These are phyloP conservation scores for Boletus sp. DNA, from an alignment of 1,284 basidiomycete genomes.

Conservation along the genomic window DNA sequence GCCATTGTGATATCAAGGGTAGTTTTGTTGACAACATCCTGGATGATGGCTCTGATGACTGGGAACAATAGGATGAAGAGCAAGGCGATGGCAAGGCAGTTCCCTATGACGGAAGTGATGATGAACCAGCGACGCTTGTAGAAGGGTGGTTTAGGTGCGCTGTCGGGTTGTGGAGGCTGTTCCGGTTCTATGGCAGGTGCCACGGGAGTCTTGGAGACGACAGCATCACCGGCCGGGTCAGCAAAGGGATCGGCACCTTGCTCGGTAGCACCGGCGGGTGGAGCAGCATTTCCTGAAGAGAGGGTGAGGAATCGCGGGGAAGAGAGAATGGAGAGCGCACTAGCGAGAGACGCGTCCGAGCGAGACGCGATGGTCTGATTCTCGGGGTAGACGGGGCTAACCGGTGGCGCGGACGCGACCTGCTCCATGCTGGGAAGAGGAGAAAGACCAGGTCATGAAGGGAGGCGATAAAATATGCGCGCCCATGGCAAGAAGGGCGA, in stretches of 20 bases:
- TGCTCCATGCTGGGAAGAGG: constrained; percentile 36
- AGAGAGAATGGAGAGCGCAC: constrained; percentile 25
- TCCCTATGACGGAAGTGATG: constrained; percentile 34
- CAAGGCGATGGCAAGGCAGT: constrained; percentile 52
- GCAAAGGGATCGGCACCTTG: constrained; percentile 10
- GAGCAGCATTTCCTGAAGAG: constrained; percentile 37
- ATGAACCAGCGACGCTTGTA: constrained; percentile 47
- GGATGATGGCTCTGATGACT: constrained; percentile 59
- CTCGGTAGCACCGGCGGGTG: constrained; percentile 37
- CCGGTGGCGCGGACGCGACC: constrained; percentile 30
- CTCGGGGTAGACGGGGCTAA: constrained; percentile 2
- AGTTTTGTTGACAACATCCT: constrained; percentile 54
- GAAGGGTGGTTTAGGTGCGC: constrained; percentile 27
- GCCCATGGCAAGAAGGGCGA: background rate
- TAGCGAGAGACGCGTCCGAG: constrained; percentile 39
- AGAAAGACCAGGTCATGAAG: background rate
- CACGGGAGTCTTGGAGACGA: constrained; percentile 26
- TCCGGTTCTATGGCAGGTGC: constrained; percentile 13
- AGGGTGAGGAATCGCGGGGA: background rate
- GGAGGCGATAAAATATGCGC: background rate
- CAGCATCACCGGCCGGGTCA: constrained; percentile 12
- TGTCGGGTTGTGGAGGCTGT: constrained; percentile 12
- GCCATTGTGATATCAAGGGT: constrained; percentile 50
- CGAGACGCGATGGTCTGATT: constrained; percentile 21
- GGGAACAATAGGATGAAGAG: constrained; percentile 64